Evolutionary conservation across 1,284 basidiomycete species (phyloP), one percentile per base, ranked within the genome.

Genomic region (Uromyces viciae-fabae): DNA sequence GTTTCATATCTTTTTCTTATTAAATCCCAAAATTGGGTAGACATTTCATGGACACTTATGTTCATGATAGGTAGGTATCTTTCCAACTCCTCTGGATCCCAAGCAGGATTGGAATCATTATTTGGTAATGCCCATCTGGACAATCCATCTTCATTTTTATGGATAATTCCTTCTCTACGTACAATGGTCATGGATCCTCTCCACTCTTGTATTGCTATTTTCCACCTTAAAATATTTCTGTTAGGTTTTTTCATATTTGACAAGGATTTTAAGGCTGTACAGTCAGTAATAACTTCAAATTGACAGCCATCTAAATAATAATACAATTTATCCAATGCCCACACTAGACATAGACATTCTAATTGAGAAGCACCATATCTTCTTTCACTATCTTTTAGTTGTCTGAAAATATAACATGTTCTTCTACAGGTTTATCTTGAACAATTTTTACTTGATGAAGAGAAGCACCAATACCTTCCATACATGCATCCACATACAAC

Each of bases 61-160:
- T 33, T 38, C 60, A 64, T 64, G 3, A 64, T 64, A 38, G 60
- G 60, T n/a, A n/a, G n/a, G n/a, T n/a, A 36, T 5, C 38, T 3
- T 3, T 15, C 19, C 3, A n/a, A 3, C 15, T 66, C 62, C 19
- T 40, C 36, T 3, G 3, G 11, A 25, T 66, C 62, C 7, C 3
- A 40, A 3, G 62, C 62, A 2, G 62, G 62, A 19, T 66, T 66
- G 38, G 3, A 25, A 1, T 0, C 1, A 25, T 66, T 42, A 19
- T 66, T 66, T 40, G 62, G 62, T 11, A 66, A 36, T n/a, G n/a
- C n/a, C n/a, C n/a, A n/a, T n/a, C n/a, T n/a, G n/a, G n/a, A n/a
- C n/a, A n/a, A n/a, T n/a, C 52, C 72, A 60, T 75, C 72, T 3
- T 46, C 72, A 40, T 75, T 52, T 31, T 60, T 58, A 40, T 75